These are phyloP conservation scores for Kitagawia praeruptora DNA, from an alignment of 129 eudicot genomes.

Conservation along the genomic window DNA sequence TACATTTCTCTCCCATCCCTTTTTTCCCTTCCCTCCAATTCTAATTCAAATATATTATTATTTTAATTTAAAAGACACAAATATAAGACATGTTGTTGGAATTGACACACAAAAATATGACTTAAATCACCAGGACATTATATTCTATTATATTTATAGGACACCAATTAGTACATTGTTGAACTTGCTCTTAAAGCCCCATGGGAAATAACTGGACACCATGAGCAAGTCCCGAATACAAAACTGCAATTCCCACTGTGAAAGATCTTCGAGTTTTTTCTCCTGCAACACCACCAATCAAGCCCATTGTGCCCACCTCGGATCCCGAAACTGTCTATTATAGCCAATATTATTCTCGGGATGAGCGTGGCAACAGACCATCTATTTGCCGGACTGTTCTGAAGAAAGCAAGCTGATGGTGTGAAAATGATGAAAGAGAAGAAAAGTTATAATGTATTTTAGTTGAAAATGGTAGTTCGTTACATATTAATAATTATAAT, in stretches of 20 bases:
- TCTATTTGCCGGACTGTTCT: slow-evolving; percentile 61
- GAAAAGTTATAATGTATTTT: slow-evolving; percentile 29
- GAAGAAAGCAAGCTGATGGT: slow-evolving; percentile 73
- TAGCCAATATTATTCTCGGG: slow-evolving; percentile 74
- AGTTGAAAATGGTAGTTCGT: too few relatives aligned
- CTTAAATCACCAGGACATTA: too few relatives aligned
- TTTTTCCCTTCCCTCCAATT: too few relatives aligned
- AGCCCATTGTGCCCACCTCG: slow-evolving; percentile 70
- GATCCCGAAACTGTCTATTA: slow-evolving; percentile 68
- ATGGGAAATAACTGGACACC: slow-evolving; percentile 92
- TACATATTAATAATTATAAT: too few relatives aligned
- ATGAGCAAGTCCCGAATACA: slow-evolving; percentile 48
- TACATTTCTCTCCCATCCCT: too few relatives aligned
- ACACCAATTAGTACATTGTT: too few relatives aligned
- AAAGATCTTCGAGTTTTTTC: slow-evolving; percentile 68
- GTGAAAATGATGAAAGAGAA: slow-evolving; percentile 67
- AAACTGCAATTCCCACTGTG: slow-evolving; percentile 52
- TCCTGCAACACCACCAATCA: slow-evolving; percentile 62
- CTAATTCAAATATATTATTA: too few relatives aligned
- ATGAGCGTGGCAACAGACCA: slow-evolving; percentile 85
- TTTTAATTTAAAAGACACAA: too few relatives aligned
- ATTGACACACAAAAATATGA: too few relatives aligned
- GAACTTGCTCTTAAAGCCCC: slow-evolving; percentile 84
- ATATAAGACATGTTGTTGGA: too few relatives aligned
- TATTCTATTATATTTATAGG: too few relatives aligned